Evolutionary conservation across 1,284 basidiomycete genomes (phyloP).

Genomic region (Sanguinoderma infundibulare): DNA sequence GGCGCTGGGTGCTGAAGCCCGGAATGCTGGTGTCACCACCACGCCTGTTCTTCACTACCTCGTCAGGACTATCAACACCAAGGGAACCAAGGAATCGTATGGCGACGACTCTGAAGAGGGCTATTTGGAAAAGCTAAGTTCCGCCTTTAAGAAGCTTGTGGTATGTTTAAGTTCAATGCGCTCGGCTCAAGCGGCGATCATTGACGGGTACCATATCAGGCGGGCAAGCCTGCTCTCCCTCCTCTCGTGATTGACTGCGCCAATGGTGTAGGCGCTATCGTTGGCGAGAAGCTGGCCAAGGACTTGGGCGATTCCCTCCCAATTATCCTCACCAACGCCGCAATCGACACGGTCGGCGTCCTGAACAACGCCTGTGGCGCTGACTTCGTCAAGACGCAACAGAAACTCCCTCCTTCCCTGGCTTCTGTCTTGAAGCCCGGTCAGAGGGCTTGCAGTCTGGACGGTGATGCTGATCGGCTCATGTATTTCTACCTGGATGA

Average conservation of each 20-base stretch:
- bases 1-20: conserved; percentile 67
- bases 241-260: conserved; percentile 93
- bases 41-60: conserved; percentile 98
- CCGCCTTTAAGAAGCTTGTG: conserved; percentile 86
- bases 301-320: conserved; percentile 60
- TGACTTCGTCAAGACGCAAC: conserved; percentile 95
- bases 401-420: conserved; percentile 82
- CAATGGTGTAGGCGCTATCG: conserved; percentile 92
- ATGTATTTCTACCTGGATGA: conserved; percentile 94
- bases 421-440: conserved; percentile 62
- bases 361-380: conserved; percentile 93
- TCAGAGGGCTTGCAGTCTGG: conserved; percentile 89
- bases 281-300: conserved; percentile 61
- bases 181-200: background rate
- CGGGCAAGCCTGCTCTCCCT: conserved; percentile 60
- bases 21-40: conserved; percentile 85
- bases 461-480: conserved; percentile 97
- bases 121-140: conserved; percentile 87
- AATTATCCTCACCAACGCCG: conserved; percentile 71
- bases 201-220: conserved; percentile 40
- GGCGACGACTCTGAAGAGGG: conserved; percentile 87
- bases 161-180: conserved; percentile 63
- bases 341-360: conserved; percentile 67
- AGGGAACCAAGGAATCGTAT: conserved; percentile 75
- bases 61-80: conserved; percentile 89